Evolutionary conservation across 306 rosid species (phyloP), one percentile per base, ranked within the genome.

Genomic region (Luffa acutangula): DNA sequence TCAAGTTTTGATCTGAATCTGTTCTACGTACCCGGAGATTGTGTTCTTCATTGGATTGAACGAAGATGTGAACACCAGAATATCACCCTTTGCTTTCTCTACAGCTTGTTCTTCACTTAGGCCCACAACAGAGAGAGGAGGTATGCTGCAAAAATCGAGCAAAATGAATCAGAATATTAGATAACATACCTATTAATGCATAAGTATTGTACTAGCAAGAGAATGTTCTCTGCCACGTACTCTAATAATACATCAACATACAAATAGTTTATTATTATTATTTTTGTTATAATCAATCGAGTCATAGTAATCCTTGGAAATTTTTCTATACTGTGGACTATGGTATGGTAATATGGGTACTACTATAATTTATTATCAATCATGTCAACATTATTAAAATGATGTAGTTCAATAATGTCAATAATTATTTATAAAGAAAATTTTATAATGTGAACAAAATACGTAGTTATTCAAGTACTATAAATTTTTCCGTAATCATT

Each of bases 31-130:
- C 99, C 99, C 99, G 57, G 97, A 95, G 83, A 95, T 88, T 13
- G 96, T 91, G 78, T 95, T 95, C 93, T 90, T 95, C 99, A 95
- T 89, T 33, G 97, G 99, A 80, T 92, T 95, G 88, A 95, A 95
- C 63, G 89, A 81, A 48, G 99, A 95, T 8, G 97, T 90, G 87
- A 87, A 95, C 58, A 95, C 87, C 80, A 86, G 85, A 80, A 91
- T 21, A 87, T 95, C 97, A 60, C 97, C 96, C 4, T 86, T 86
- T 78, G 87, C 85, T 82, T 90, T 83, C 86, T 90, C 96, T 53
- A 92, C 71, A 85, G 98, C 98, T 81, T 90, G 81, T 82, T 95
- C 98, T 91, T 95, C 98, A 80, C 92, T 95, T 59, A 89, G 95
- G 76, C 98, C 98, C 82, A 95, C 98, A 77, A 88, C 84, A 42